Evolutionary conservation across 2,329 filamentous ascomycete species (phyloP).

Genomic region (Cladosporium halotolerans): DNA sequence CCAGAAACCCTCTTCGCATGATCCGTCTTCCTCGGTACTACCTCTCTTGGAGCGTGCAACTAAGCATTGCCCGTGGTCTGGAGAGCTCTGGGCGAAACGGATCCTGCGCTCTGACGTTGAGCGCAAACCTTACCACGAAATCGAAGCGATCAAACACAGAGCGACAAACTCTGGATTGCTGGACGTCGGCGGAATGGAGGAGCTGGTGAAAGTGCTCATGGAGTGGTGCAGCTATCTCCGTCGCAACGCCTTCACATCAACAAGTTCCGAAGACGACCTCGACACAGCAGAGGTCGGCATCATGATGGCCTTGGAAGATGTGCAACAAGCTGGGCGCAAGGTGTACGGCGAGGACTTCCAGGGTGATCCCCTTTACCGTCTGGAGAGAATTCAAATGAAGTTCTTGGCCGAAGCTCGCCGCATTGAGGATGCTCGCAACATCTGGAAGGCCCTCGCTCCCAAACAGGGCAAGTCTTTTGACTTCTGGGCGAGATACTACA

Average conservation of each 20-base stretch:
- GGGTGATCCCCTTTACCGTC: constrained; percentile 80
- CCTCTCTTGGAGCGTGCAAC: constrained; percentile 75
- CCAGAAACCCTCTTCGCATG: constrained; percentile 34
- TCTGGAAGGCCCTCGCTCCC: constrained; percentile 65
- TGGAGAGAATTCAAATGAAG: constrained; percentile 88
- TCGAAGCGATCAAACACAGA: constrained; percentile 85
- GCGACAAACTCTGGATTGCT: constrained; percentile 81
- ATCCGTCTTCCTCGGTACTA: constrained; percentile 41
- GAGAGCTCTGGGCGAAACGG: constrained; percentile 82
- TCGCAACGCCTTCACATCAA: constrained; percentile 69
- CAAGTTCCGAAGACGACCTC: constrained; percentile 68
- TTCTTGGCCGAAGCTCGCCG: constrained; percentile 80
- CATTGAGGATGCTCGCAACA: constrained; percentile 66
- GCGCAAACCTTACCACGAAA: constrained; percentile 66
- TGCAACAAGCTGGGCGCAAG: constrained; percentile 69
- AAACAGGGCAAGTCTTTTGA: constrained; percentile 73
- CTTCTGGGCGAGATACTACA: constrained; percentile 89
- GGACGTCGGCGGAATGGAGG: constrained; percentile 78
- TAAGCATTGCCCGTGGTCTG: constrained; percentile 88
- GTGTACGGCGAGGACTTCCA: constrained; percentile 70
- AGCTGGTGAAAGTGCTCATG: constrained; percentile 83
- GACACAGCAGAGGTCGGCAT: constrained; percentile 90
- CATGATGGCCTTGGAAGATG: constrained; percentile 76
- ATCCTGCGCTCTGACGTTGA: constrained; percentile 79
- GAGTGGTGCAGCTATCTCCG: constrained; percentile 94